These are phyloP conservation scores for Groenewaldozyma sp. DNA, from an alignment of 1,139 yeast genomes.

Conservation along the genomic window DNA sequence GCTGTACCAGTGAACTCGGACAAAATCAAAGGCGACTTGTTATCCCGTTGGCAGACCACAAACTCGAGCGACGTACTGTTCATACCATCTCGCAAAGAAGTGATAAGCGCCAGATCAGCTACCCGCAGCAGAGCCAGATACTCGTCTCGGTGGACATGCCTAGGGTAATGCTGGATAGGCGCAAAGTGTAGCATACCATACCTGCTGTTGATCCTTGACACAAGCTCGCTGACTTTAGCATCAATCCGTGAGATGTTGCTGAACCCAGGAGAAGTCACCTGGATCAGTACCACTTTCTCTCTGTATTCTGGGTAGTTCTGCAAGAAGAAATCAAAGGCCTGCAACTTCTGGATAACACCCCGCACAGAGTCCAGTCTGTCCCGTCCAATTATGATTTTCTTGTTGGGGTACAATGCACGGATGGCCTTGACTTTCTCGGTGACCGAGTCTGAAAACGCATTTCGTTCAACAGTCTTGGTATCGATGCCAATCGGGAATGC, in stretches of 20 bases:
- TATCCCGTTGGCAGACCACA: constrained; percentile 74
- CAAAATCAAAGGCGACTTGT: constrained; percentile 66
- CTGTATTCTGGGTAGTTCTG: constrained; percentile 91
- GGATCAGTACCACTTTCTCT: constrained; percentile 78
- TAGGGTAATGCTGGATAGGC: constrained; percentile 86
- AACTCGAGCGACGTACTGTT: constrained; percentile 90
- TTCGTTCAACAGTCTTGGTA: constrained; percentile 44
- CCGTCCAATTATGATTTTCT: constrained; percentile 86
- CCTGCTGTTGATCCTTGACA: constrained; percentile 56
- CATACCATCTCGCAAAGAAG: constrained; percentile 93
- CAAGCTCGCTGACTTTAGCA: constrained; percentile 59
- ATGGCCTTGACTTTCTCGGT: constrained; percentile 41
- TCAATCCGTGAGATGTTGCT: constrained; percentile 45
- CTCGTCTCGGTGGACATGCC: constrained; percentile 81
- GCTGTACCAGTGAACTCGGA: constrained; percentile 95
- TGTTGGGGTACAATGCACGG: constrained; percentile 57
- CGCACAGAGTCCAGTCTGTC: constrained; percentile 91
- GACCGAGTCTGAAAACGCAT: constrained; percentile 36
- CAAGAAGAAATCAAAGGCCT: constrained; percentile 83
- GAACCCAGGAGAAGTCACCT: constrained; percentile 77
- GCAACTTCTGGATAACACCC: constrained; percentile 92
- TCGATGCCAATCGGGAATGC: constrained; percentile 85
- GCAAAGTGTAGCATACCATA: constrained; percentile 73
- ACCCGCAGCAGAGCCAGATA: constrained; percentile 79
- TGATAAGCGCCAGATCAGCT: constrained; percentile 83